phyloP scores from a whole-genome alignment of 139 green algal genomes.

The Coelastrella sp. region DNA sequence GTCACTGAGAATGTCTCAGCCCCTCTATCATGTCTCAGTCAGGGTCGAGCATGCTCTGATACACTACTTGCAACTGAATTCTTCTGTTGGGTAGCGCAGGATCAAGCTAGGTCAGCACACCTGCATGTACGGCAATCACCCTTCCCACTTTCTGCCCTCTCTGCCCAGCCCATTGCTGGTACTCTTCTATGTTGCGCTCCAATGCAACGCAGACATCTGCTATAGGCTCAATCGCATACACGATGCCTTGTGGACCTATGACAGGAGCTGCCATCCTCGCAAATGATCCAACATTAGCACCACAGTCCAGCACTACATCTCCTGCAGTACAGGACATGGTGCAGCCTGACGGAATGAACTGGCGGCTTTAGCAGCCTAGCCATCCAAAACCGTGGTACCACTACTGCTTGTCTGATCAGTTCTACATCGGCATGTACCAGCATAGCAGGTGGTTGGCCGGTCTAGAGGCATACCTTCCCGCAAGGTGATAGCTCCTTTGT shows the following conservation, averaged over 20 bases:
- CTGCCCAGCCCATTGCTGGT: conserved; percentile 35
- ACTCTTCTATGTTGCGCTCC: conserved; percentile 31
- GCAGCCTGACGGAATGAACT: no score
- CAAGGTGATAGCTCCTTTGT: conserved; percentile 16
- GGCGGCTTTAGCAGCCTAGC: no score
- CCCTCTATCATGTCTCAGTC: no score
- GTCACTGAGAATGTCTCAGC: no score
- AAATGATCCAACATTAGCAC: conserved; percentile 48
- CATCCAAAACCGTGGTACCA: not conserved
- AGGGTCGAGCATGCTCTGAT: no score
- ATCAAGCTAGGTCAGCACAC: not conserved
- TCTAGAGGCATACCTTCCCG: conserved; percentile 5
- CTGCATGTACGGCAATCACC: conserved; percentile 37
- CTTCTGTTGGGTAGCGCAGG: no score
- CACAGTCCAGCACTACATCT: conserved; percentile 45
- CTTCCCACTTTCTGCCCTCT: not conserved
- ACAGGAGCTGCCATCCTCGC: conserved; percentile 47
- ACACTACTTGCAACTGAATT: no score
- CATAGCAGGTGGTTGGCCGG: not conserved
- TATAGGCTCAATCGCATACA: conserved; percentile 40
- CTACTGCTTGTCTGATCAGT: not conserved
- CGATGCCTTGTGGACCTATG: not conserved
- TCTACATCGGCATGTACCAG: not conserved
- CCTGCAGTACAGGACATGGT: conserved; percentile 20
- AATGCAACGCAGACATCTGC: conserved; percentile 30